Base-by-base conservation (phyloP, 371 early-diverging fungal genomes). In the Mortierella sp. region DNA sequence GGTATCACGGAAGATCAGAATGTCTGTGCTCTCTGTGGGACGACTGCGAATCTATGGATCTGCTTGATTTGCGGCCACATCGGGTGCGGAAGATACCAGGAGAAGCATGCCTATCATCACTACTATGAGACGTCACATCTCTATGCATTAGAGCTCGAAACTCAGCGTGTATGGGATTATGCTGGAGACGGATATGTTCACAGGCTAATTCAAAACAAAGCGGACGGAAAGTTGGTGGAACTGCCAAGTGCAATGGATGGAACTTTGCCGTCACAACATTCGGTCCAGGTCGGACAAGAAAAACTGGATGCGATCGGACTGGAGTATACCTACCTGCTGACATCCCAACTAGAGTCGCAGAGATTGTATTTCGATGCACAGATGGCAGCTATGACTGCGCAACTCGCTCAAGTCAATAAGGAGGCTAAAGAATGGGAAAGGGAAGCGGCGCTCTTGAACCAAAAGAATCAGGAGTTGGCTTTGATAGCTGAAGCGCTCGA, bases 111-210 rank as follows among this genome's bases (percentile, higher is more conserved):
- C 0, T 91, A 92, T 51, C 86, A 87, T 45, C 99, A 98, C 78
- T 97, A 93, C 73, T 76, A 77, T 53, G 89, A 89, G 32, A 95
- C 96, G 0, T 76, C 84, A 22, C 98, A 98, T 76, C 79, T 93
- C 6, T 98, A 94, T 76, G 88, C 97, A 2, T 83, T 98, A 65
- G 98, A 98, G 73, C 88, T 98, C 23, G 95, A 95, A 54, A 96
- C 97, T 13, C 96, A 97, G 81, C 86, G 96, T 3, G 96, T 98
- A 22, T 98, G 99, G 99, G 99, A 98, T 78, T 98, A 98, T 86
- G 92, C 91, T 1, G 95, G 97, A 4, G 97, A 98, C 83, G 96
- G 96, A 3, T 94, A 97, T 79, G 97, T 98, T 5, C 98, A 98
- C 80, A 89, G 98, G 7, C 69, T 97, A 76, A 89, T 97, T 61